phyloP scores from a whole-genome alignment of 2,329 filamentous ascomycete species.

The Curvularia verruculosa region DNA sequence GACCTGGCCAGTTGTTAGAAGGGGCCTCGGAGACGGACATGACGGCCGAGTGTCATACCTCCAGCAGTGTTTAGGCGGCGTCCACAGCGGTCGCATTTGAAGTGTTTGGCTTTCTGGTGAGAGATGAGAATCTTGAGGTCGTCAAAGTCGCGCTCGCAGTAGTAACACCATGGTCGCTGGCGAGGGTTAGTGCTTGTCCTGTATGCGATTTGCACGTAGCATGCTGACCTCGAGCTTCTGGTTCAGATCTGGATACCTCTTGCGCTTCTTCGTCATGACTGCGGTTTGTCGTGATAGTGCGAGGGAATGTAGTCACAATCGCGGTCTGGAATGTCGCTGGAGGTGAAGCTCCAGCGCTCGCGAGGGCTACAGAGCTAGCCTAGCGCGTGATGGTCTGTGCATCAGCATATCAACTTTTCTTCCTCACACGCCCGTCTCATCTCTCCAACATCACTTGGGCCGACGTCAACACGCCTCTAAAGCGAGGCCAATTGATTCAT shows the following conservation, averaged over 20 bases:
- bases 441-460: constrained; percentile 11
- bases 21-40: not conserved
- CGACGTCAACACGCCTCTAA: constrained; percentile 4
- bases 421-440: constrained; percentile 6
- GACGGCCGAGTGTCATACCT: constrained; percentile 62
- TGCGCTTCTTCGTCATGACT: constrained; percentile 75
- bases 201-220: not conserved
- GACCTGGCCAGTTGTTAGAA: constrained; percentile 61
- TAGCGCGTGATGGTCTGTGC: constrained; percentile 26
- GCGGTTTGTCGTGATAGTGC: constrained; percentile 6
- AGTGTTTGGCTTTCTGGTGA: constrained; percentile 99
- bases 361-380: constrained; percentile 22
- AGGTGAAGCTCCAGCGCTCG: constrained; percentile 26
- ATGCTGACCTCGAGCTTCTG: constrained; percentile 69
- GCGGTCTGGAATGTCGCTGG: constrained; percentile 11
- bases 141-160: constrained; percentile 99
- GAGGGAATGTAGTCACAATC: constrained; percentile 8
- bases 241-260: constrained; percentile 82
- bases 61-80: constrained; percentile 91
- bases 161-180: constrained; percentile 91
- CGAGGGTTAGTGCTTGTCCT: constrained; percentile 2
- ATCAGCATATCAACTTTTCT: constrained; percentile 23
- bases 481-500: not conserved
- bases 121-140: constrained; percentile 95
- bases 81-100: constrained; percentile 92